These are phyloP conservation scores for Fusarium papillatum DNA, from an alignment of 2,329 filamentous ascomycete genomes.

Conservation along the genomic window DNA sequence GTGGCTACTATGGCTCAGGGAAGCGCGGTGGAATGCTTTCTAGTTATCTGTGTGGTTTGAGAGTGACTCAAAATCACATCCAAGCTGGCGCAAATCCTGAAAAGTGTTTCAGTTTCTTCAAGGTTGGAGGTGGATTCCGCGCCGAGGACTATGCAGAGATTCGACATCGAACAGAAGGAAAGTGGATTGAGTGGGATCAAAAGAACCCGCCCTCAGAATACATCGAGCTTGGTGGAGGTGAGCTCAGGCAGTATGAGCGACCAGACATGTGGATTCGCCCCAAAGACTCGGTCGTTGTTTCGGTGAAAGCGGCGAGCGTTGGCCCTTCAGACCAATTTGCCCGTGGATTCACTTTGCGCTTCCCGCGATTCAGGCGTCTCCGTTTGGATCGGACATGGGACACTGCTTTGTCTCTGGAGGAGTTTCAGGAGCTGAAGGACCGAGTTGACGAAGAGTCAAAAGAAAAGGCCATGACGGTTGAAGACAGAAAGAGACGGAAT, in stretches of 20 bases:
- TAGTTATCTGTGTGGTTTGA: slow-evolving; percentile 91
- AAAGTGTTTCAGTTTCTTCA: slow-evolving; percentile 95
- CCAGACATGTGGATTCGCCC: slow-evolving; percentile 97
- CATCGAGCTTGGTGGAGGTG: slow-evolving; percentile 86
- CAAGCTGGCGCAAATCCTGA: slow-evolving; percentile 71
- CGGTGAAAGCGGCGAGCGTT: slow-evolving; percentile 89
- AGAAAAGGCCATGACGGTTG: slow-evolving; percentile 84
- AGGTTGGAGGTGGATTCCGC: slow-evolving; percentile 94
- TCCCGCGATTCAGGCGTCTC: slow-evolving; percentile 88
- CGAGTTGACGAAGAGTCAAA: slow-evolving; percentile 78
- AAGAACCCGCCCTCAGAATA: slow-evolving; percentile 82
- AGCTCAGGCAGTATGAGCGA: slow-evolving; percentile 77
- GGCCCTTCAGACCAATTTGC: slow-evolving; percentile 83
- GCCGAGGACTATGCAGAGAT: slow-evolving; percentile 89
- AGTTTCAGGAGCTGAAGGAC: slow-evolving; percentile 80
- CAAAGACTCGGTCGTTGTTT: slow-evolving; percentile 87
- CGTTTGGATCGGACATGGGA: slow-evolving; percentile 90
- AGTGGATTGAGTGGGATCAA: slow-evolving; percentile 90
- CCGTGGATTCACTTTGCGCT: slow-evolving; percentile 83
- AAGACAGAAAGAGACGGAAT: slow-evolving; percentile 69
- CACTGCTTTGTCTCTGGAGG: slow-evolving; percentile 81
- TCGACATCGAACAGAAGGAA: slow-evolving; percentile 86
- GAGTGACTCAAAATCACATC: slow-evolving; percentile 78
- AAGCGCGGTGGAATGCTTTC: slow-evolving; percentile 85
- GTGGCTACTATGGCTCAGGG: slow-evolving; percentile 93